Base-by-base conservation (phyloP, 768 basidiomycete genomes). In the Phallus indusiatus region DNA sequence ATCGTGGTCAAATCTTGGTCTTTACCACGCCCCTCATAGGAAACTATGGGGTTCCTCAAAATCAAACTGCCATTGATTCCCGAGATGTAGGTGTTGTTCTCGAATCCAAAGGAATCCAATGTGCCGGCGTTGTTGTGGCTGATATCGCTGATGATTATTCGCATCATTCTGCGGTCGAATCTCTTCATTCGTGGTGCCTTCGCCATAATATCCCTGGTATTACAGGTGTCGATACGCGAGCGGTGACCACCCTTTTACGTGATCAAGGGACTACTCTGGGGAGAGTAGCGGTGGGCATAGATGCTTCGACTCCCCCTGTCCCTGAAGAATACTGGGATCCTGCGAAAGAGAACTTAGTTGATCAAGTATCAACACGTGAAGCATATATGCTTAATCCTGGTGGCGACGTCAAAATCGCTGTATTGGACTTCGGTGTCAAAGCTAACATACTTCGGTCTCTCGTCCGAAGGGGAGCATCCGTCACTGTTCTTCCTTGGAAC, bases 21-120 rank as follows among this genome's bases (percentile, higher is more conserved):
- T 99, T 99, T 76, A 99, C 96, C 48, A 88, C 94, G 0, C 96
- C 96, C 10, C 83, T 99, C 73, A 96, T 99, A 64, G 96, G 96
- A 46, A 99, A 99, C 72, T 99, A 99, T 68, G 96, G 96, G 56
- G 93, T 99, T 9, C 96, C 96, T 6, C 66, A 69, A 35, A 98
- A 99, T 72, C 76, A 75, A 16, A 77, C 87, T 1, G 84, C 89
- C 5, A 73, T 79, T 42, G 81, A 96, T 69, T 78, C 77, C 17
- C 79, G 81, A 55, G 88, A 93, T 61, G 88, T 92, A 28, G 93
- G 93, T 21, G 87, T 94, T 28, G 74, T 89, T 54, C 85, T 98
- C 65, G 96, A 99, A 71, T 94, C 92, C 0, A 74, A 84, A 62
- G 81, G 82, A 61, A 86, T 99, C 42, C 93, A 98, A 69, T 97